Percentiles rank a stretch among this genome's conserved stretches.
Conservation (phyloP, 2,329 filamentous ascomycete species). For the Penicillium sumatraense region DNA sequence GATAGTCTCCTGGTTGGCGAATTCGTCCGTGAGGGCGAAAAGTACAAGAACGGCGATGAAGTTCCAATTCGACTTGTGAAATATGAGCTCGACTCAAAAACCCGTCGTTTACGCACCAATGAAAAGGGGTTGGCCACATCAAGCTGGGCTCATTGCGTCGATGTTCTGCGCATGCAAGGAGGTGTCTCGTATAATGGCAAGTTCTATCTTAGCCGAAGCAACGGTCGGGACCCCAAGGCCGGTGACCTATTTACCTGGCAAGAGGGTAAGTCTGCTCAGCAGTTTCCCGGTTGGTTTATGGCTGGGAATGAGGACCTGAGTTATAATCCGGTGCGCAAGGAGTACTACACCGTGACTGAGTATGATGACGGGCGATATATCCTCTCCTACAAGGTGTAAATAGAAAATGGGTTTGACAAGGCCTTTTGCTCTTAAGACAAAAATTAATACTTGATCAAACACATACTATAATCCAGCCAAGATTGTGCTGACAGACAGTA, state of each 20-base stretch:
- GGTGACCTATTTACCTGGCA: slow-evolving; percentile 41
- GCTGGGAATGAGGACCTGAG: slow-evolving; percentile 40
- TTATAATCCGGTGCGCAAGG: slow-evolving; percentile 32
- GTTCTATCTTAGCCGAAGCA: slow-evolving; percentile 41
- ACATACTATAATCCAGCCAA: too few species aligned
- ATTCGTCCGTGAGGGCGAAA: slow-evolving; percentile 31
- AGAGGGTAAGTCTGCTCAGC: slow-evolving; percentile 28
- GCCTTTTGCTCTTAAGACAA: too few species aligned
- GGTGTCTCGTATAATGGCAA: slow-evolving; percentile 35
- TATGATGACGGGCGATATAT: slow-evolving; percentile 14
- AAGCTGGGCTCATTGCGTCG: slow-evolving; percentile 38
- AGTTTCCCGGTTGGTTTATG: slow-evolving; percentile 24
- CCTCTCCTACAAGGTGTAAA: slow-evolving; percentile 12
- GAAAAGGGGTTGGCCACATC: slow-evolving; percentile 22
- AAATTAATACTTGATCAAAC: too few species aligned
- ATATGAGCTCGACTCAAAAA: slow-evolving; percentile 36
- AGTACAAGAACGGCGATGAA: slow-evolving; percentile 9
- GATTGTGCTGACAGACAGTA: not conserved
- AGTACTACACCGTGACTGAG: slow-evolving; percentile 31
- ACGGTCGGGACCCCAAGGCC: slow-evolving; percentile 25
- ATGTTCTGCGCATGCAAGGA: slow-evolving; percentile 40
- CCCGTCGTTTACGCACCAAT: slow-evolving; percentile 28
- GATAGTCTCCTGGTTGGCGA: slow-evolving; percentile 42
- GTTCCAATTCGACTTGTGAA: slow-evolving; percentile 35
- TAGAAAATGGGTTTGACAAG: too few species aligned